Evolutionary conservation across 2,329 filamentous ascomycete genomes (phyloP), one percentile per base, ranked within the genome.

Genomic region (Diaporthe sp.): DNA sequence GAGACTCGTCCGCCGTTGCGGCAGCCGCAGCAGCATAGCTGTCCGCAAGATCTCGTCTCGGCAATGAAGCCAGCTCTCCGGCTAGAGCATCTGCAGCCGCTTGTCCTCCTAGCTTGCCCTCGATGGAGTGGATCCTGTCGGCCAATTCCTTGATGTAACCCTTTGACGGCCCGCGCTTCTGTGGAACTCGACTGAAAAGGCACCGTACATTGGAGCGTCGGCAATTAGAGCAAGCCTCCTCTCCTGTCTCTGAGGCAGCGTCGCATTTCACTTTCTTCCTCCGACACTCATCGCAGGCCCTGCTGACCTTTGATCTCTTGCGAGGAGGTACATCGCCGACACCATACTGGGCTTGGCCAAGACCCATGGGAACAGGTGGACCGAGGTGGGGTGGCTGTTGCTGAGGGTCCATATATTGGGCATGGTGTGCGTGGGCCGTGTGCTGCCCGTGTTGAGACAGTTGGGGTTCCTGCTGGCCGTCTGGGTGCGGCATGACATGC

Each of bases 91-190:
- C 86, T 72, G 86, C 75, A 84, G 80, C 55, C 80, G 85, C 76
- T 49, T 90, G 88, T 12, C 86, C 87, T 67, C 58, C 71, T 75
- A 97, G 91, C 81, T 95, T 94, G 78, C 93, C 94, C 82, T 98
- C 95, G 61, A 98, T 92, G 58, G 91, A 93, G 80, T 96, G 92
- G 76, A 98, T 92, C 37, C 95, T 89, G 81, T 98, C 95, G 34
- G 95, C 95, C 31, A 98, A 89, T 83, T 98, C 95, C 82, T 97
- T 98, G 83, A 98, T 98, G 80, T 98, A 98, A 22, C 95, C 95
- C 89, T 98, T 98, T 82, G 94, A 97, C 3, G 95, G 95, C 2
- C 95, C 95, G 76, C 94, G 90, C 84, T 97, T 98, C 88, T 97
- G 94, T 1, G 95, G 95, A 72, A 97, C 93, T 70, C 95, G 91